Evolutionary conservation across 495 filamentous ascomycete genomes (phyloP).

Genomic region (Trichocladium uniseriatum): DNA sequence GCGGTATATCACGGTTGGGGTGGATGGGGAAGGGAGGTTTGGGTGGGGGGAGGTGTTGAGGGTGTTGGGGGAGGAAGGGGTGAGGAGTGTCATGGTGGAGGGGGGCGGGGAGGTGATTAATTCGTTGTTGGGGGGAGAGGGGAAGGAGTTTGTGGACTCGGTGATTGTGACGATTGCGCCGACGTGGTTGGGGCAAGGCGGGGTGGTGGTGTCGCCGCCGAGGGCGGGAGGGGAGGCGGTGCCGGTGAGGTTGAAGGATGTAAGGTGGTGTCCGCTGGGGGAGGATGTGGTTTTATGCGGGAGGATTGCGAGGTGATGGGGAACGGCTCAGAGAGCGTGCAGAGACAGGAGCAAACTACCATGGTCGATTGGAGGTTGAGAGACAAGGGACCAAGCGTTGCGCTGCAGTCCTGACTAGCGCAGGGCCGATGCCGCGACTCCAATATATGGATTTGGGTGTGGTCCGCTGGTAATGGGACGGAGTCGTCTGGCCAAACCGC

Average conservation of each 20-base stretch:
- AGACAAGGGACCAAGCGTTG: too few relatives aligned
- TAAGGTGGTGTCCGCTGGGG: slow-evolving; percentile 65
- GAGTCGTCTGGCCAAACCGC: too few relatives aligned
- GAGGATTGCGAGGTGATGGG: slow-evolving; percentile 28
- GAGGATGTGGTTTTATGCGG: slow-evolving; percentile 75
- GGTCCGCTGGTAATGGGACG: too few relatives aligned
- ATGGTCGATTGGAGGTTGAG: too few relatives aligned
- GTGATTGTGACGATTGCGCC: slow-evolving; percentile 81
- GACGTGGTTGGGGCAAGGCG: slow-evolving; percentile 69
- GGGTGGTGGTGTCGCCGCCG: slow-evolving; percentile 60
- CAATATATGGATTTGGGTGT: too few relatives aligned
- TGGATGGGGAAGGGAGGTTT: slow-evolving; percentile 17
- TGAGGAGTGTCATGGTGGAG: slow-evolving; percentile 81
- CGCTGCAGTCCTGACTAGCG: too few relatives aligned
- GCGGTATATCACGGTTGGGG: slow-evolving; percentile 25
- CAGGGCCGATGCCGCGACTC: too few relatives aligned
- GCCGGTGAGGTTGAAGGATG: slow-evolving; percentile 53
- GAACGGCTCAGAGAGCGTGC: too few relatives aligned
- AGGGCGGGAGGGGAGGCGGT: slow-evolving; percentile 41
- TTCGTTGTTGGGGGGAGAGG: slow-evolving; percentile 53
- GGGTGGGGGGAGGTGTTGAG: slow-evolving; percentile 56
- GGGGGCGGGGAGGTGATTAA: slow-evolving; percentile 74
- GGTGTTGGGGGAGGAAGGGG: slow-evolving; percentile 47
- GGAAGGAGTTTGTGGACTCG: slow-evolving; percentile 55
- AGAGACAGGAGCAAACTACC: too few relatives aligned